Evolutionary conservation across 768 basidiomycete genomes (phyloP), one percentile per base, ranked within the genome.

Genomic region (Asterophora lycoperdoides): DNA sequence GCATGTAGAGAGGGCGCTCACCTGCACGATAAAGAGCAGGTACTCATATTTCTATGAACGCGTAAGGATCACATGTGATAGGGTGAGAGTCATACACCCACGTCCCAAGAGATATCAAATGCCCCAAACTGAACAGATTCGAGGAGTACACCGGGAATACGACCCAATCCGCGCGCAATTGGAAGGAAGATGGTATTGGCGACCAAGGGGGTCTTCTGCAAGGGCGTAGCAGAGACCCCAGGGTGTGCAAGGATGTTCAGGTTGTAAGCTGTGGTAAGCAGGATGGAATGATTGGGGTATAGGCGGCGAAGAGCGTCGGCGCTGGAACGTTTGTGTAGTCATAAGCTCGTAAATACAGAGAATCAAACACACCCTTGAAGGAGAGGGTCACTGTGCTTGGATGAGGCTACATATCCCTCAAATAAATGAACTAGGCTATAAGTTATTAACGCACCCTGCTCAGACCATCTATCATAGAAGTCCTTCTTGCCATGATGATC

Each of bases 241-340:
- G 86, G 85, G 53, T 78, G 78, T 15, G 59, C 60, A 7, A 85
- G 61, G 39, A 85, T 53, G 49, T 75, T 67, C 52, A 83, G 59
- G 23, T 67, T 60, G 43, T 52, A 64, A 48, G 81, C 79, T 6
- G 64, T 58, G 3, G 83, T 77, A 51, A 76, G 64, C 7, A 86
- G 73, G 20, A 87, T 56, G 20, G 82, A 80, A 56, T 84, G 72
- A 8, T 77, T 74, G 5, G 86, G 83, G 60, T 87, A 81, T 13
- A 84, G 48, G 55, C 70, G 75, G 32, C 73, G 77, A 33, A 89
- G 68, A 33, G 72, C 65, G 50, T 81, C 67, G 20, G 69, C 60
- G 56, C 76, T 65, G 66, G 13, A 28, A 29, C 17, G 41, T 44
- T 19, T n/a, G 34, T 18, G 20, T 20, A n/a, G n/a, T n/a, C n/a